Conservation (phyloP, 2,329 filamentous ascomycete species). For the Alternaria sp. region DNA sequence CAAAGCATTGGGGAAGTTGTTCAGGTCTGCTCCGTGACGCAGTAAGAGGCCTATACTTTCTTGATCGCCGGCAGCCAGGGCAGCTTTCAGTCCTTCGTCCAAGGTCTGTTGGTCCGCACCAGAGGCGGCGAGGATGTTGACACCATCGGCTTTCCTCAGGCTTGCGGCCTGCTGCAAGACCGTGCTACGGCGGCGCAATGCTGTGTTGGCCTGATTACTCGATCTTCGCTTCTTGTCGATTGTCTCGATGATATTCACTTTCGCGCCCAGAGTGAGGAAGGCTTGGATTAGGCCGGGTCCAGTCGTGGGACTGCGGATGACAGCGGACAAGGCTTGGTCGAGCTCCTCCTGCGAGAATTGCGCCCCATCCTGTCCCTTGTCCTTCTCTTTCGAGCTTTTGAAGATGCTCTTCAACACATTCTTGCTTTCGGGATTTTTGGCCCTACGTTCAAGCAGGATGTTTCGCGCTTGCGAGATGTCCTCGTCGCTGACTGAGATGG, state of each 20-base stretch:
- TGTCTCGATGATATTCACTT: constrained; percentile 38
- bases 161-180: constrained; percentile 45
- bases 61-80: constrained; percentile 40
- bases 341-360: constrained; percentile 45
- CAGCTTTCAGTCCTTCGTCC: constrained; percentile 42
- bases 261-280: constrained; percentile 42
- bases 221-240: constrained; percentile 24
- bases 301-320: constrained; percentile 38
- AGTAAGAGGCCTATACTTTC: constrained; percentile 42
- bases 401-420: constrained; percentile 45
- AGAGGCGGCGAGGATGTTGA: constrained; percentile 40
- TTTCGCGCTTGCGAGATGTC: constrained; percentile 39
- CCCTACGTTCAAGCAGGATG: constrained; percentile 40
- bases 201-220: constrained; percentile 23
- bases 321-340: constrained; percentile 42
- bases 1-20: constrained; percentile 39
- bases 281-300: constrained; percentile 43
- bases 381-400: constrained; percentile 45
- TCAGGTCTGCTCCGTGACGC: constrained; percentile 44
- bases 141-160: constrained; percentile 36
- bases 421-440: constrained; percentile 37
- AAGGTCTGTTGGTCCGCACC: constrained; percentile 45
- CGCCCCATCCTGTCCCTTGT: constrained; percentile 34
- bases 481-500: constrained; percentile 38
- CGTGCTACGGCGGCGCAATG: constrained; percentile 41